Base-by-base conservation (phyloP, 2,329 filamentous ascomycete genomes). In the Scedosporium dehoogii region DNA sequence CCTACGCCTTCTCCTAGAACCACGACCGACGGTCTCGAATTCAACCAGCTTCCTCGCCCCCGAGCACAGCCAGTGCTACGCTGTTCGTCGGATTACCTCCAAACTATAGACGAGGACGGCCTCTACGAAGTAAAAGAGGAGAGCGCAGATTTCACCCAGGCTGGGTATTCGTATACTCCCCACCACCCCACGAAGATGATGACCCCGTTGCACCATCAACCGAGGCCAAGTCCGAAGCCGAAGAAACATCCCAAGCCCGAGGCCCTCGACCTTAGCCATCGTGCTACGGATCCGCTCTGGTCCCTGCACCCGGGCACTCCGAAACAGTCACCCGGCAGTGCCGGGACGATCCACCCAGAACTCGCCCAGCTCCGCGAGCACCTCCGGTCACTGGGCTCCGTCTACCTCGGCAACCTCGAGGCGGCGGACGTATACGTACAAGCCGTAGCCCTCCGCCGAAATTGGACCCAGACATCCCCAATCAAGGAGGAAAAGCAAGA, bases 341-440 rank as follows among this genome's bases (percentile, higher is more conserved):
- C 62, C 25, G 67, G 67, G 60, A 63, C 65, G 44, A 60, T 69
- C 44, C 68, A 69, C n/a, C 64, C n/a, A 4, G 60, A 46, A n/a
- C 55, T 70, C 33, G 67, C 66, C 44, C 65, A 63, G 27, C 68
- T 68, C 14, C 66, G 68, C 38, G 68, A 69, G 25, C 41, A 64
- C 1, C 66, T 71, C 21, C 67, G 68, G 60, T 63, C 62, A 14
- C 61, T 63, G 29, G 68, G 68, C 51, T 64, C 42, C n/a, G 42
- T 18, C 44, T 61, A 51, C 55, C 68, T 62, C 60, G 67, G 62
- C 60, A 64, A 59, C 44, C 41, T 58, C 57, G 64, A 58, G 9
- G 63, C 64, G 6, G 63, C 67, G 3, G 68, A 72, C 25, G 59
- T 70, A 21, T 62, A 70, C 18, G 70, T 74, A 12, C 62, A 66